phyloP scores from a whole-genome alignment of 805 yeast species.

The Saturnispora galanensis region DNA sequence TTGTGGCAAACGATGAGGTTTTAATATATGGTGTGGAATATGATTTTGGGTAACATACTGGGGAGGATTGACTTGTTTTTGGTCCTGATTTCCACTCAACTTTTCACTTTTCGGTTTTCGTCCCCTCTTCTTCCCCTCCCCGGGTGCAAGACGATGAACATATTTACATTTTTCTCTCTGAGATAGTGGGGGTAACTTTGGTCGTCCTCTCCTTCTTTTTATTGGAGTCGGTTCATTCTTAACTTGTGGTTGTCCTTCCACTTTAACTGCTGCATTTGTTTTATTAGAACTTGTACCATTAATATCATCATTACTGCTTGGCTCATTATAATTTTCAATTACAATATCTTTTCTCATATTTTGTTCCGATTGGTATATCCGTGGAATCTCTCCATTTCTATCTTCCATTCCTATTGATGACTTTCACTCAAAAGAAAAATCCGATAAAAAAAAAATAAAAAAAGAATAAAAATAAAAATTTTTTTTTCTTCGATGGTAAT shows the following conservation, averaged over 20 bases:
- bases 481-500: too few species aligned
- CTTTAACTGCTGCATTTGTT: not conserved
- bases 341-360: too few species aligned
- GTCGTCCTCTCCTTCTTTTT: conserved; percentile 24
- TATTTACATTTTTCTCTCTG: conserved; percentile 20
- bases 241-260: too few species aligned
- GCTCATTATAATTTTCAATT: too few species aligned
- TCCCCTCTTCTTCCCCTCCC: conserved; percentile 13
- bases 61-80: not conserved
- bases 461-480: too few species aligned
- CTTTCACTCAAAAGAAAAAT: too few species aligned
- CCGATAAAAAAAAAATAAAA: too few species aligned
- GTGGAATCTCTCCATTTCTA: too few species aligned
- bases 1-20: too few species aligned
- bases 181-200: conserved; percentile 22
- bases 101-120: conserved; percentile 9
- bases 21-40: too few species aligned
- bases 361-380: too few species aligned
- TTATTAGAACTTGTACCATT: not conserved
- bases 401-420: too few species aligned
- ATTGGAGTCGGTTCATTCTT: not conserved
- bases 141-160: conserved; percentile 8
- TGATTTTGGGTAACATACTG: not conserved
- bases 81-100: not conserved
- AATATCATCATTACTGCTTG: not conserved